Base-by-base conservation (phyloP, 192 early-diverging fungal genomes). In the Entophlyctis luteolus region DNA sequence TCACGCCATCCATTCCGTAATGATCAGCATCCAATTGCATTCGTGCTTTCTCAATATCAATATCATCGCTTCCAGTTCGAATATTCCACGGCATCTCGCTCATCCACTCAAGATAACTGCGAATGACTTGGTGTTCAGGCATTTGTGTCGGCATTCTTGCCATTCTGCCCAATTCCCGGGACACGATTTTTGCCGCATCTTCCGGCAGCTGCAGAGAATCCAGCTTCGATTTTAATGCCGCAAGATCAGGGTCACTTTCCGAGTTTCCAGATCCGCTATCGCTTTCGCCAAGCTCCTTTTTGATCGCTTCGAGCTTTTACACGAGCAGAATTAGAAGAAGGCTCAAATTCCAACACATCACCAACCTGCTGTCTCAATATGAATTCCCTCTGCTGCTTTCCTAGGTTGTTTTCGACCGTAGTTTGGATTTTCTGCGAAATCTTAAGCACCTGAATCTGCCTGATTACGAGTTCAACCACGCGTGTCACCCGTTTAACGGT, bases 361-460 rank as follows among this genome's bases (percentile, higher is more conserved):
- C 33, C 70, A 67, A 87, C 85, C 75, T 93, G 91, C 68, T 93
- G 84, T 5, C 88, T 77, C 46, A 93, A 70, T 67, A 90, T 84
- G 53, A 85, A 89, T 65, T 93, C 91, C 14, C 88, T 79, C 59
- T 93, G 91, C 71, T 91, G 90, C 68, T 87, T 84, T 55, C 82
- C 88, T 14, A 91, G 76, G 67, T 89, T 89, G 37, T 81, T 85
- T 62, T 90, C 88, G 14, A 91, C 82, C 16, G 77, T 87, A 12
- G 82, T 73, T 48, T 88, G 87, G 31, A 91, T 77, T 72, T 89
- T 82, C 75, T 88, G 86, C 10, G 87, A 87, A 14, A 93, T 90
- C 57, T 87, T 89, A n/a, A 91, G 72, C 0, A 90, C 82, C 77
- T 91, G 77, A 29, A 93, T 73, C 68, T 93, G 91, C 22, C 89